phyloP scores from a whole-genome alignment of 2,329 filamentous ascomycete genomes.

The Fusarium caatingaense region DNA sequence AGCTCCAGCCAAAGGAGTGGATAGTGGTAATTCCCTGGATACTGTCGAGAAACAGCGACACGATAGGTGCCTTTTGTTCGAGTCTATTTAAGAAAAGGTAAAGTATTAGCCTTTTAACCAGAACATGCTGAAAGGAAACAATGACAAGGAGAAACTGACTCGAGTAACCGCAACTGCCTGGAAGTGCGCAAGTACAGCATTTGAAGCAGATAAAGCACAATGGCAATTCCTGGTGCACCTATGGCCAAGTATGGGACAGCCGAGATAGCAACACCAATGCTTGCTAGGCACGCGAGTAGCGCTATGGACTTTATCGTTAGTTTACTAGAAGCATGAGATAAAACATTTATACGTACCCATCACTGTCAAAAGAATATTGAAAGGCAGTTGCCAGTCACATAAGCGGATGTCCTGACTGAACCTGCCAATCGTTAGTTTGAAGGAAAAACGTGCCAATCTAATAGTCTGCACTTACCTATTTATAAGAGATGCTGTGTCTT shows the following conservation, averaged over 20 bases:
- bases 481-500: background rate
- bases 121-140: too few species aligned
- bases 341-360: background rate
- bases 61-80: slow-evolving; percentile 5
- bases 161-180: too few species aligned
- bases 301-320: background rate
- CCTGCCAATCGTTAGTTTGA: too few species aligned
- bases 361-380: slow-evolving; percentile 2
- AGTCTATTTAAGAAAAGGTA: background rate
- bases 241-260: too few species aligned
- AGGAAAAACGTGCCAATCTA: too few species aligned
- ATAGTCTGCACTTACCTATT: background rate
- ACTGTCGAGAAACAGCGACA: background rate
- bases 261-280: too few species aligned
- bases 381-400: slow-evolving; percentile 7
- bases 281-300: background rate
- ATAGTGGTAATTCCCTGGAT: background rate
- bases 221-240: too few species aligned
- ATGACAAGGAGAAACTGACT: too few species aligned
- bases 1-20: slow-evolving; percentile 1
- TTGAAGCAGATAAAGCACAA: too few species aligned
- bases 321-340: too few species aligned
- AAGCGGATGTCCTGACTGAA: slow-evolving; percentile 7
- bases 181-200: too few species aligned
- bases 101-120: too few species aligned